phyloP scores from a whole-genome alignment of 257 asterid species.

The Oldenlandia corymbosa region DNA sequence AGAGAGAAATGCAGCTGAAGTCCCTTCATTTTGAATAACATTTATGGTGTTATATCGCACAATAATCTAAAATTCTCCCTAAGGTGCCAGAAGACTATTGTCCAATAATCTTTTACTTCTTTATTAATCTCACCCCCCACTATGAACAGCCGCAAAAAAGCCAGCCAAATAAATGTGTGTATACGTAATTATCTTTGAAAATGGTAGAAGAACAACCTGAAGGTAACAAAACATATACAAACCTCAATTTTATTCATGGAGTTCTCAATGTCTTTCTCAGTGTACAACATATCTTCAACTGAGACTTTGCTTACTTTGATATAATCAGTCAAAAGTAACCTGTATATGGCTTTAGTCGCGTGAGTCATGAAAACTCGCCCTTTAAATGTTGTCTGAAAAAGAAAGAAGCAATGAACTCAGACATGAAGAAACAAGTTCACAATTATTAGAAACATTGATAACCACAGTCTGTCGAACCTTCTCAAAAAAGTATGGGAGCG shows the following conservation, averaged over 20 bases:
- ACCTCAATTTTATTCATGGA: conserved; percentile 99
- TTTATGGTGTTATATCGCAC: background rate
- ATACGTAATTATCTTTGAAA: background rate
- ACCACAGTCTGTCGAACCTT: conserved; percentile 51
- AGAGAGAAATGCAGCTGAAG: too few species aligned
- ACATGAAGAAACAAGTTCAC: conserved; percentile 9
- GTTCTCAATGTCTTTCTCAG: conserved; percentile 70
- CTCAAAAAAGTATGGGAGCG: conserved; percentile 94
- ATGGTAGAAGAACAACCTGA: background rate
- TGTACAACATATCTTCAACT: conserved; percentile 87
- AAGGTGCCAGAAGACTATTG: background rate
- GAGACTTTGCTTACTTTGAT: conserved; percentile 98
- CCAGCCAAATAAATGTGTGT: background rate
- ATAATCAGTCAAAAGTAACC: conserved; percentile 81
- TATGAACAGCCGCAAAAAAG: background rate
- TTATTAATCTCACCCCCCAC: background rate
- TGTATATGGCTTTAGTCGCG: conserved; percentile 95
- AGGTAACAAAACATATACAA: conserved; percentile 18
- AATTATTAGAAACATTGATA: conserved; percentile 17
- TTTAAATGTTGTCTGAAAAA: conserved; percentile 70
- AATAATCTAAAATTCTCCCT: background rate
- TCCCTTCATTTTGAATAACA: background rate
- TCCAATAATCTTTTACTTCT: background rate
- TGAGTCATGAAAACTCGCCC: conserved; percentile 98
- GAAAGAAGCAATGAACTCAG: conserved; percentile 18